Base-by-base conservation (phyloP, 768 basidiomycete species). In the Psilocybe azurescens region DNA sequence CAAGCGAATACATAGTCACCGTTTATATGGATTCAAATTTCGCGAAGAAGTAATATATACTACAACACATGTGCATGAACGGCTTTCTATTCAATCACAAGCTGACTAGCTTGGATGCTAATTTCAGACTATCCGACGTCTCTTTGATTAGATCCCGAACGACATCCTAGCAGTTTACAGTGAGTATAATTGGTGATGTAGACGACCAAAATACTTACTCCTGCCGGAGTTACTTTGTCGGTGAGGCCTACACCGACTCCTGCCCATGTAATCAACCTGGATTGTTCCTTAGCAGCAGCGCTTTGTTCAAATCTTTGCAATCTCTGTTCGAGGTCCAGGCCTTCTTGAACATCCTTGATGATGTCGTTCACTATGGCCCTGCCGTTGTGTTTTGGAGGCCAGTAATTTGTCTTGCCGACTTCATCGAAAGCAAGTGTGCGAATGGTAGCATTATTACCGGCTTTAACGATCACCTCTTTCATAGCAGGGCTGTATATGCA, bases 361-460 rank as follows among this genome's bases (percentile, higher is more conserved):
- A 79, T 73, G 46, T 66, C 53, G 63, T 83, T 83, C 8, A 70
- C 67, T 33, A 87, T 69, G 16, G 75, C 81, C n/a, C 84, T 70
- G 11, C 83, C 85, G 47, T 85, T 75, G 5, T 79, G 64, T 3
- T 76, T 74, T 1, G 61, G 60, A 1, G 83, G 83, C 83, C 83
- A 84, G 3, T 70, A 73, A n/a, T 74, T 58, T 5, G 76, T 77
- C 10, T 73, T 73, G 28, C 77, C 72, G 13, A 73, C 79, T 38
- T 73, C 73, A 56, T 86, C 84, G 48, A 79, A 85, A 20, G 78
- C 77, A 65, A 73, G 65, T 1, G 77, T 81, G 41, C 83, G 75
- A 6, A 73, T 70, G 0, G 84, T 82, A n/a, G 71, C 61, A 32
- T 70, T 67, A 28, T 69, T 62, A 1, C 62, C 70, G 2, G 74